Evolutionary conservation across 805 yeast genomes (phyloP).

Genomic region (Teunomyces cretensis): DNA sequence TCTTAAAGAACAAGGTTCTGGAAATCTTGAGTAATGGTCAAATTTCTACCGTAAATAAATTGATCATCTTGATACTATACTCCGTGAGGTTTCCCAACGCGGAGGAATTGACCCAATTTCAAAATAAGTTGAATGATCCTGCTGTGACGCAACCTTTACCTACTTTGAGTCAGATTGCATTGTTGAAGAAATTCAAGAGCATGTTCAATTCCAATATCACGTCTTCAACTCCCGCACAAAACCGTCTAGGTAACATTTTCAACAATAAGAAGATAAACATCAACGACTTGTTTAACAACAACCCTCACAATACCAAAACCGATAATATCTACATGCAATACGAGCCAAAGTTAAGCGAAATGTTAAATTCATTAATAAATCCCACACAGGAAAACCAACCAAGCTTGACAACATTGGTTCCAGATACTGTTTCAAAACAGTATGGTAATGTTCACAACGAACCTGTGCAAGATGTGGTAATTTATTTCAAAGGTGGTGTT

Average conservation of each 20-base stretch:
- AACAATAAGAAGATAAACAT: constrained; percentile 32
- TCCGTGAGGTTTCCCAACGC: constrained; percentile 64
- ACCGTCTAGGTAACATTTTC: constrained; percentile 28
- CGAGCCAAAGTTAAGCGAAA: constrained; percentile 63
- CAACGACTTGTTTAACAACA: constrained; percentile 29
- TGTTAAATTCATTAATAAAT: constrained; percentile 23
- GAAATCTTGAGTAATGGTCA: constrained; percentile 46
- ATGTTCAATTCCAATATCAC: constrained; percentile 17
- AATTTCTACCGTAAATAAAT: constrained; percentile 54
- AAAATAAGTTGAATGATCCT: constrained; percentile 29
- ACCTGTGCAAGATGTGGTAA: constrained; percentile 62
- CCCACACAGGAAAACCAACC: constrained; percentile 9
- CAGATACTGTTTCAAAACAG: constrained; percentile 31
- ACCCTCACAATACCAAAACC: constrained; percentile 27
- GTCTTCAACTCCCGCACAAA: constrained; percentile 7
- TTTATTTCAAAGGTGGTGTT: constrained; percentile 81
- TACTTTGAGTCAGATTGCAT: constrained; percentile 30
- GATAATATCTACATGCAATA: constrained; percentile 91
- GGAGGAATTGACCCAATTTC: constrained; percentile 23
- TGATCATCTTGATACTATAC: constrained; percentile 73
- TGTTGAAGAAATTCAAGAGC: constrained; percentile 29
- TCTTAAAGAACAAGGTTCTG: constrained; percentile 53
- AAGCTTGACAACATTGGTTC: constrained; percentile 37
- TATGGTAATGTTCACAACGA: constrained; percentile 25
- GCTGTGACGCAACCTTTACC: constrained; percentile 29